Base-by-base conservation (phyloP, 139 green algal genomes). In the Chlamydomonas eustigma region DNA sequence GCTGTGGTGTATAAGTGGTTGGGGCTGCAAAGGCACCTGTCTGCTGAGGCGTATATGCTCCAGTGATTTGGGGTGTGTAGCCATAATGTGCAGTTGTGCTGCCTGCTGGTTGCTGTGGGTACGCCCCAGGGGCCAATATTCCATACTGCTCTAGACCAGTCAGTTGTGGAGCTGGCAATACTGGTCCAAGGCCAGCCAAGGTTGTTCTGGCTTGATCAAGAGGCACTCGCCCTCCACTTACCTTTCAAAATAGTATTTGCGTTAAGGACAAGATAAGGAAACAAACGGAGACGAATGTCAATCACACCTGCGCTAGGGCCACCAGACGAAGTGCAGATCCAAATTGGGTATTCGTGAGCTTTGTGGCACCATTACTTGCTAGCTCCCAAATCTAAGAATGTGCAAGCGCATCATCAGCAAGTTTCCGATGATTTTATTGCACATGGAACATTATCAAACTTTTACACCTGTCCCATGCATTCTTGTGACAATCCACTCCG, bases 261-360 rank as follows among this genome's bases (percentile, higher is more conserved):
- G 25, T 5, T 32, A 34, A 6, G 58, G 28, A 24, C 18, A 6
- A 22, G 58, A 6, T 22, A 28, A 6, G 18, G 58, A 6, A 70
- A 70, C 58, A 70, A 6, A 35, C 25, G 58, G 34, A 32, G 25
- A 70, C 24, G 25, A 22, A 70, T 35, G 34, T 32, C 25, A 37
- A n/a, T 24, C 73, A 32, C 52, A 90, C 89, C 88, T 95, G 92
- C 0, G 91, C 92, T 28, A 94, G 76, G 0, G 91, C 85, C 0
- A 96, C 88, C 51, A 97, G 80, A n/a, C 91, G 84, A 77, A 97
- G 83, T 1, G 92, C 83, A 6, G 83, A 85, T 33, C 83, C 89
- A 71, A 97, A 97, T 71, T 96, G 91, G 30, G 83, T 80, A 52
- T 89, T 86, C 34, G 84, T 94, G 28, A 97, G 84, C 35, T 81